These are phyloP conservation scores for Dovyalis caffra DNA, from an alignment of 345 rosid genomes.

Conservation along the genomic window DNA sequence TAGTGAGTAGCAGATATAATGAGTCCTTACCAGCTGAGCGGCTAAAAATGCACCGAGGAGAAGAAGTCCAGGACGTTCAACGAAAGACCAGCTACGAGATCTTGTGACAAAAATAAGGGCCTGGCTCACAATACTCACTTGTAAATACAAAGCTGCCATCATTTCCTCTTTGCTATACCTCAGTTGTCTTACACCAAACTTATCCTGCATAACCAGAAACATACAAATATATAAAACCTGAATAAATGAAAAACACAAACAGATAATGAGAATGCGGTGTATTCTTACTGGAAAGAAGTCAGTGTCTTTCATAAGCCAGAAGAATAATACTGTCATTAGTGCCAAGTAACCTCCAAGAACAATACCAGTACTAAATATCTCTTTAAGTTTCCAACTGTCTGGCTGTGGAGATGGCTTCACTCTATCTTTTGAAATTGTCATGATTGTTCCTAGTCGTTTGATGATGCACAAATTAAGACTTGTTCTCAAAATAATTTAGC, in stretches of 20 bases:
- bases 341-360: constrained; percentile 87
- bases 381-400: constrained; percentile 87
- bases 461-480: constrained; percentile 7
- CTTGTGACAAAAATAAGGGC: constrained; percentile 87
- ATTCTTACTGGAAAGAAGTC: constrained; percentile 65
- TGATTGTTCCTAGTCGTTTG: constrained; percentile 60
- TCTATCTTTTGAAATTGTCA: constrained; percentile 86
- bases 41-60: constrained; percentile 52
- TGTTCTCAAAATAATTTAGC: background rate
- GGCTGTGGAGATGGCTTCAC: constrained; percentile 90
- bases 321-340: constrained; percentile 77
- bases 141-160: constrained; percentile 85
- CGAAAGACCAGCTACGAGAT: constrained; percentile 83
- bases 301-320: constrained; percentile 77
- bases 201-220: constrained; percentile 40
- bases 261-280: background rate
- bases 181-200: constrained; percentile 53
- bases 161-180: constrained; percentile 31
- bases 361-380: constrained; percentile 74
- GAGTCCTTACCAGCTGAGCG: constrained; percentile 68
- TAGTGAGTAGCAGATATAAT: background rate
- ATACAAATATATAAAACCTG: background rate
- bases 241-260: background rate
- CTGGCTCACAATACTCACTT: constrained; percentile 88
- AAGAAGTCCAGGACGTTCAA: constrained; percentile 78